These are phyloP conservation scores for Colletotrichum tropicicola DNA, from an alignment of 2,329 filamentous ascomycete species.

Conservation along the genomic window DNA sequence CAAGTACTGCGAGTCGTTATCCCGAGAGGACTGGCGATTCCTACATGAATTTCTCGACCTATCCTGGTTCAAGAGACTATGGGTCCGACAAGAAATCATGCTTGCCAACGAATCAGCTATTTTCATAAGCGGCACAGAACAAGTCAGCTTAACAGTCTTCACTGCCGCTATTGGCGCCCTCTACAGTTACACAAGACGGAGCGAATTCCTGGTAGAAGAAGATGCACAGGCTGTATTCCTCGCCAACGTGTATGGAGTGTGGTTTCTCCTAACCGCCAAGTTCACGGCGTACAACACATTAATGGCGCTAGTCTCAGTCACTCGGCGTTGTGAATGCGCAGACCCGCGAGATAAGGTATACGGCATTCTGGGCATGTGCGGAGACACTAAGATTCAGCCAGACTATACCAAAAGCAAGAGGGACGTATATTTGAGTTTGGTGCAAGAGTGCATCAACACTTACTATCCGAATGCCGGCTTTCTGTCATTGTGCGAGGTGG, in stretches of 20 bases:
- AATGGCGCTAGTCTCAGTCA: background rate
- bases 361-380: background rate
- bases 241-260: background rate
- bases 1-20: background rate
- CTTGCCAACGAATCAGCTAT: background rate
- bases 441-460: background rate
- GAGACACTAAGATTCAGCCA: fast-evolving
- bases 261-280: background rate
- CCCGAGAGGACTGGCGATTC: background rate
- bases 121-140: background rate
- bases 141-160: background rate
- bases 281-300: background rate
- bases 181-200: background rate
- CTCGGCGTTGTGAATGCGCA: background rate
- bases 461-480: background rate
- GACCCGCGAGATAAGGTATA: background rate
- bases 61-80: background rate
- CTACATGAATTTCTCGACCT: background rate
- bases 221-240: background rate
- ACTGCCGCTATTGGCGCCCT: background rate
- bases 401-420: background rate
- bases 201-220: background rate
- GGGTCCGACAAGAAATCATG: background rate
- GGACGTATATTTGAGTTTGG: background rate
- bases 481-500: background rate